Base-by-base conservation (phyloP, 768 basidiomycete genomes). In the Termitomyces sp. region DNA sequence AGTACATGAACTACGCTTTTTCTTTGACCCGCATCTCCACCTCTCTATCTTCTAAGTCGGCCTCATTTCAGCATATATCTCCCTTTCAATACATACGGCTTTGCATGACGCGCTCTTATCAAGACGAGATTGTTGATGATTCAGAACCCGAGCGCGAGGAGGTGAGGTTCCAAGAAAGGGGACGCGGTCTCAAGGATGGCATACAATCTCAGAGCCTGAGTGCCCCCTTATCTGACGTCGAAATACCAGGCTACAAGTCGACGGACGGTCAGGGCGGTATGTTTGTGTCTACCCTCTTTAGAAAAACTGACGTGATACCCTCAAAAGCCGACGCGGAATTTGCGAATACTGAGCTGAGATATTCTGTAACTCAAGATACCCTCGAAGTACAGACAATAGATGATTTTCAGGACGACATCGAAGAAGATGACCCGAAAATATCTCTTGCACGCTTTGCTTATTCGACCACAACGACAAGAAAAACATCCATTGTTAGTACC, bases 61-160 rank as follows among this genome's bases (percentile, higher is more conserved):
- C 17, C n/a, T 28, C 26, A n/a, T 47, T 48, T 12, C n/a, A 37
- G 51, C 31, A 17, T n/a, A 2, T 23, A 44, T 50, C 9, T 3
- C 47, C 10, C 3, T 21, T 12, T 42, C 9, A 48, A 21, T n/a
- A 26, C 49, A 23, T 5, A 21, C 15, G 0, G 19, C 21, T n/a
- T 33, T 42, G 15, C 5, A 60, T 62, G 57, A n/a, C 23, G 12
- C 28, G 28, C 42, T 10, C 37, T 33, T 35, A 54, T 31, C 56
- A 54, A 48, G 55, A 63, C 31, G 82, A 83, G 55, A 60, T 81
- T 33, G 78, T 88, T 4, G 83, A 81, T 30, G 87, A 90, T 68
- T 89, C 87, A 0, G 88, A 89, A 67, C 86, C 86, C 19, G 87
- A 89, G 66, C 74, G 85, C 55, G 78, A 81, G 61, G 71, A 70